phyloP scores from a whole-genome alignment of 1,284 basidiomycete genomes.

The Xerocomus minutiporus region DNA sequence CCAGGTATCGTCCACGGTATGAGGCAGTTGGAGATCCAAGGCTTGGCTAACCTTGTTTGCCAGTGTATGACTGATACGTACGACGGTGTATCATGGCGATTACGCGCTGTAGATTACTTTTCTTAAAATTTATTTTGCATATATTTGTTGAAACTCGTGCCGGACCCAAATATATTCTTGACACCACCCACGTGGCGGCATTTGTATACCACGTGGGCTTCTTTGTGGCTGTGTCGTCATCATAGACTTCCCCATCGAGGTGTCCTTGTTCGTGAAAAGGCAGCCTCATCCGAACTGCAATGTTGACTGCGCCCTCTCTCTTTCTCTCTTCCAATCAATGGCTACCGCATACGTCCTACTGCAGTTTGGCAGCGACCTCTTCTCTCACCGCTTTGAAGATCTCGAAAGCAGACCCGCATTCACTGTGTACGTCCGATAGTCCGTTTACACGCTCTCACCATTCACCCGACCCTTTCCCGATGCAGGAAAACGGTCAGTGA shows the following conservation, averaged over 20 bases:
- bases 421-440: slow-evolving; percentile 49
- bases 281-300: slow-evolving; percentile 8
- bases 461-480: slow-evolving; percentile 5
- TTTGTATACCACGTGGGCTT: slow-evolving; percentile 30
- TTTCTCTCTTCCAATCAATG: slow-evolving; percentile 30
- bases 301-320: slow-evolving; percentile 13
- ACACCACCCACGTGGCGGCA: slow-evolving; percentile 22
- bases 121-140: slow-evolving; percentile 12
- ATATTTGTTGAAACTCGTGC: slow-evolving; percentile 11
- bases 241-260: slow-evolving; percentile 30
- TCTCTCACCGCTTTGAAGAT: slow-evolving; percentile 58
- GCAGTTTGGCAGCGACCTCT: slow-evolving; percentile 60
- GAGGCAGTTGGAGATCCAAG: slow-evolving; percentile 5
- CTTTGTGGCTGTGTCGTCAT: slow-evolving; percentile 30
- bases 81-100: neutral
- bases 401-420: slow-evolving; percentile 58
- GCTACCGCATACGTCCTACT: slow-evolving; percentile 46
- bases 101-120: neutral
- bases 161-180: neutral
- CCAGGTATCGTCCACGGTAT: slow-evolving; percentile 45
- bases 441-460: neutral
- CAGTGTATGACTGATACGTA: slow-evolving; percentile 45
- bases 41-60: slow-evolving; percentile 13
- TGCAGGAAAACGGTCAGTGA: slow-evolving; percentile 17
- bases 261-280: slow-evolving; percentile 35